These are phyloP conservation scores for Cladophialophora bantiana DNA, from an alignment of 2,329 filamentous ascomycete species.

Conservation along the genomic window DNA sequence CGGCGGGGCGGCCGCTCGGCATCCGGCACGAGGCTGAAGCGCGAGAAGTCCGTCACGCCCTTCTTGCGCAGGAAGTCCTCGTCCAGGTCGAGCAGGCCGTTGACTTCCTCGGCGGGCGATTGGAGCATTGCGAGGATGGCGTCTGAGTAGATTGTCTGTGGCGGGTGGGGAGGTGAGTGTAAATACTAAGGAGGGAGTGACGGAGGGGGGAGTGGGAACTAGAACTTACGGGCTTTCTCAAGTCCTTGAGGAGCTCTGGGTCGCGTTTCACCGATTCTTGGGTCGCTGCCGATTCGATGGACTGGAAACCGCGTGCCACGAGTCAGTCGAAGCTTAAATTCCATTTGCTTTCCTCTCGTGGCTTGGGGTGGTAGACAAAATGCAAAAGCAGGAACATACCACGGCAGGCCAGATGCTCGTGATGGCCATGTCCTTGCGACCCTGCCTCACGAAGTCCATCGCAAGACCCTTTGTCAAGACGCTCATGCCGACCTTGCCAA, in stretches of 20 bases:
- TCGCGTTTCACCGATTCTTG: constrained; percentile 56
- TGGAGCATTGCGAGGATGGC: constrained; percentile 75
- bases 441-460: constrained; percentile 78
- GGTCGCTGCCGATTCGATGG: constrained; percentile 79
- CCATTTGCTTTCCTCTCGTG: too few species aligned
- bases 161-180: constrained; percentile 19
- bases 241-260: constrained; percentile 58
- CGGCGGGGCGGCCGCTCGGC: constrained; percentile 63
- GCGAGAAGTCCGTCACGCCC: constrained; percentile 73
- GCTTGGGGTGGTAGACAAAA: background rate
- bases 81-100: constrained; percentile 75
- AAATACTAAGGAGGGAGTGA: background rate
- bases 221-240: constrained; percentile 65
- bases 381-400: constrained; percentile 54
- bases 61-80: constrained; percentile 78
- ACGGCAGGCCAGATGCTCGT: constrained; percentile 83
- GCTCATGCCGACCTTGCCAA: constrained; percentile 74
- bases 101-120: constrained; percentile 67
- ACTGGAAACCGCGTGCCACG: constrained; percentile 46
- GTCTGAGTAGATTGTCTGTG: constrained; percentile 75
- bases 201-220: background rate
- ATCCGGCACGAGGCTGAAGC: constrained; percentile 74
- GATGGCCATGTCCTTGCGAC: constrained; percentile 72
- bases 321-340: background rate
- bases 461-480: constrained; percentile 81